Evolutionary conservation across 768 basidiomycete species (phyloP).

Genomic region (Suillus brevipes): DNA sequence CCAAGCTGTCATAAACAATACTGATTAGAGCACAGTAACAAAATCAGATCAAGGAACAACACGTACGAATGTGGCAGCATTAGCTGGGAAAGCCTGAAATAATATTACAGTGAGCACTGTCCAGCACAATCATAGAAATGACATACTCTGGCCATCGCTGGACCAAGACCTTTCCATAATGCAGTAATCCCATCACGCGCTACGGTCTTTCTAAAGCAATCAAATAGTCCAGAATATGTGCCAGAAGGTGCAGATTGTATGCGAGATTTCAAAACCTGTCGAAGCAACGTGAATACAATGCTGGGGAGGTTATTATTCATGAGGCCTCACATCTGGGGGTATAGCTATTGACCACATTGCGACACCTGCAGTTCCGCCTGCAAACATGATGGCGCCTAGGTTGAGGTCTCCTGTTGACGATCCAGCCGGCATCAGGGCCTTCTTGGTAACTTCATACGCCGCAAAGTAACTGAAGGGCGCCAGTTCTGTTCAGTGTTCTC

Average conservation of each 20-base stretch:
- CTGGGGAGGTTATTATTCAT: not conserved
- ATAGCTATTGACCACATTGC: conserved; percentile 99
- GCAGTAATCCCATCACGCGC: conserved; percentile 84
- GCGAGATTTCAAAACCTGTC: conserved; percentile 90
- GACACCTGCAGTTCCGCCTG: conserved; percentile 92
- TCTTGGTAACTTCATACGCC: conserved; percentile 93
- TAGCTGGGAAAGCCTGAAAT: conserved; percentile 88
- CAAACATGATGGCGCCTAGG: conserved; percentile 82
- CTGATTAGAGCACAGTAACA: not conserved
- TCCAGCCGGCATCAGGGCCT: conserved; percentile 76
- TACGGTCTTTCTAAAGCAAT: conserved; percentile 91
- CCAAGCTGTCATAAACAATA: conserved; percentile 62
- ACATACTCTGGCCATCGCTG: conserved; percentile 89
- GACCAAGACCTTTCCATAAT: conserved; percentile 96
- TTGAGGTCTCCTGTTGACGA: conserved; percentile 80
- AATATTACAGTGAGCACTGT: not conserved
- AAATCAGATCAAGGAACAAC: conserved; percentile 5
- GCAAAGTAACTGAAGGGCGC: conserved; percentile 78
- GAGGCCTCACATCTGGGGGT: conserved; percentile 84
- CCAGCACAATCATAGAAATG: conserved; percentile 1
- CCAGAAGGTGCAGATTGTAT: conserved; percentile 96
- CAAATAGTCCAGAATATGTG: conserved; percentile 92
- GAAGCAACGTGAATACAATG: conserved; percentile 12
- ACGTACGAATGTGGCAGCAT: conserved; percentile 91
- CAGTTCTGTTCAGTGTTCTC: conserved; percentile 9